Conservation (phyloP, 2,329 filamentous ascomycete genomes). For the Colletotrichum filicis region DNA sequence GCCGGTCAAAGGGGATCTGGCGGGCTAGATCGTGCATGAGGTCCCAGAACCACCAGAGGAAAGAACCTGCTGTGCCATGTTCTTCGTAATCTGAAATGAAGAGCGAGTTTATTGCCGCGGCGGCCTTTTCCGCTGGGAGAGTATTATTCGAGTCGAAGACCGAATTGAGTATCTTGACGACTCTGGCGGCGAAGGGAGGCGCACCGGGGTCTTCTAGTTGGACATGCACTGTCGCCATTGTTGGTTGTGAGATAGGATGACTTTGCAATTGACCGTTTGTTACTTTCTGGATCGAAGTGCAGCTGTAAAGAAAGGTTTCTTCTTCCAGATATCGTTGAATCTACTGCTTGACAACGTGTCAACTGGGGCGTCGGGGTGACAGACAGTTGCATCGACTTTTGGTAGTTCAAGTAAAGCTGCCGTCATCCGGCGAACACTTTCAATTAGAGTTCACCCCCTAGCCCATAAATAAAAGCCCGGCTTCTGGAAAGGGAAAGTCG, state of each 20-base stretch:
- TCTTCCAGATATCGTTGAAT: too few relatives aligned
- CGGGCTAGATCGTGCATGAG: conserved; percentile 37
- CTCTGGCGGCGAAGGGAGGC: neutral
- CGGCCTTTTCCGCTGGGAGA: neutral
- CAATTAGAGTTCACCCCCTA: too few relatives aligned
- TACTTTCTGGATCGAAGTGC: neutral
- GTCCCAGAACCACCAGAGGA: conserved; percentile 40
- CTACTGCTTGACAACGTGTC: too few relatives aligned
- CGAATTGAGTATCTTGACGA: neutral
- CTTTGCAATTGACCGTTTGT: neutral
- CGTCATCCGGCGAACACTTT: neutral
- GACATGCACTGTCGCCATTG: neutral
- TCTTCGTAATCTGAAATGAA: neutral
- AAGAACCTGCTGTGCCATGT: conserved; percentile 15
- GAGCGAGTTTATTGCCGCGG: neutral
- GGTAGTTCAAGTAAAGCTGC: neutral
- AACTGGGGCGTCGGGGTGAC: neutral
- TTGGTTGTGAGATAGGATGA: neutral
- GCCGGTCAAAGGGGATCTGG: conserved; percentile 36
- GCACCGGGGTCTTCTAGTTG: neutral
- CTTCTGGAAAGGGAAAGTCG: neutral
- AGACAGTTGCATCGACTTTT: neutral
- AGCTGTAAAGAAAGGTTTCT: too few relatives aligned
- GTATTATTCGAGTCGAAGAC: neutral
- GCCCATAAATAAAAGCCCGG: too few relatives aligned